Percentiles rank a stretch among this genome's conserved stretches.
Conservation (phyloP, 2,329 filamentous ascomycete species). For the Epichloe uncinata region DNA sequence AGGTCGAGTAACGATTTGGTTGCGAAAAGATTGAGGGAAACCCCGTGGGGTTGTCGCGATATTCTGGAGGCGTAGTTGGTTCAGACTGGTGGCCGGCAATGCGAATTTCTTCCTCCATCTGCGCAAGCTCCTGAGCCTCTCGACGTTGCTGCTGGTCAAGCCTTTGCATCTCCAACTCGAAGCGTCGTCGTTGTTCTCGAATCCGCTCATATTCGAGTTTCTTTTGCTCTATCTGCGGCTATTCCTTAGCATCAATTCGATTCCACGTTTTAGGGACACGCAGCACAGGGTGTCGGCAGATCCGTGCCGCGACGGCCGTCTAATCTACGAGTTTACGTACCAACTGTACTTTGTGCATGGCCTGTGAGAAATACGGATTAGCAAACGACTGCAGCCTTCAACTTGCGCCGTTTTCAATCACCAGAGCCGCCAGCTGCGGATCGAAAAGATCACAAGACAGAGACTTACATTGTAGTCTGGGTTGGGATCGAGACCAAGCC, state of each 20-base stretch:
- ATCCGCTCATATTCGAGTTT: constrained; percentile 85
- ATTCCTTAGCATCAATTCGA: neutral
- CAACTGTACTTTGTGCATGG: constrained; percentile 61
- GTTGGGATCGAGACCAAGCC: constrained; percentile 24
- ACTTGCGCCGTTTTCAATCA: neutral
- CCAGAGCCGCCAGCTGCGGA: neutral
- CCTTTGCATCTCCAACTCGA: constrained; percentile 85
- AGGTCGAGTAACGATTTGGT: constrained; percentile 78
- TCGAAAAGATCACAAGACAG: neutral
- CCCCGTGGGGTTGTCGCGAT: constrained; percentile 55
- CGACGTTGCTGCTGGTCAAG: constrained; percentile 73
- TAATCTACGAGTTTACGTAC: constrained; percentile 36
- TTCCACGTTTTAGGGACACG: neutral
- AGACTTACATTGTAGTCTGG: constrained; percentile 35
- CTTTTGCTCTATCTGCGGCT: constrained; percentile 74
- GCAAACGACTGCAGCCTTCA: neutral
- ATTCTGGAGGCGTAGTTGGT: constrained; percentile 91
- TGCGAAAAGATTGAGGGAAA: constrained; percentile 72
- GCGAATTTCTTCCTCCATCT: constrained; percentile 62
- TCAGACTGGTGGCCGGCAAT: constrained; percentile 72
- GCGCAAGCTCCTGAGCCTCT: constrained; percentile 71
- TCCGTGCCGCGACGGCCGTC: neutral
- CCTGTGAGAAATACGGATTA: constrained; percentile 25
- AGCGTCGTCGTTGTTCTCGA: constrained; percentile 74
- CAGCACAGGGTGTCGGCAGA: neutral